Base-by-base conservation (phyloP, 2,329 filamentous ascomycete genomes). In the Colletotrichum magnum region DNA sequence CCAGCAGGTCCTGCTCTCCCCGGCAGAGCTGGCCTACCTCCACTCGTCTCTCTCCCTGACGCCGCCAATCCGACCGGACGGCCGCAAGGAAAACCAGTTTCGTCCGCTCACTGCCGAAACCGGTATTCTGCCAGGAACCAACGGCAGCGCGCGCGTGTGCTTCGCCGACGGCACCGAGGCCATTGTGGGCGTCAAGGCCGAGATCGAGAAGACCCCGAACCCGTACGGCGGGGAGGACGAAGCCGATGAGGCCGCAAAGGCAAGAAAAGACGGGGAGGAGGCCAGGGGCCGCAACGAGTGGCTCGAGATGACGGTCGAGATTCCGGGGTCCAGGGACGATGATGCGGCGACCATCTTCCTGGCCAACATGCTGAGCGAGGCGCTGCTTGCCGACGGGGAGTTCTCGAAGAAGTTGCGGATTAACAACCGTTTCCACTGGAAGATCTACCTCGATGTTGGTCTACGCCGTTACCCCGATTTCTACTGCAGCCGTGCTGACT, bases 131-230 rank as follows among this genome's bases (percentile, higher is more conserved):
- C 95, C 96, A 0, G 91, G 92, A 54, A 92, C 95, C 16, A 97
- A 98, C 77, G 96, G 96, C 70, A 97, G 93, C 80, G 95, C 96
- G 69, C 90, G 97, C 41, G 92, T 99, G 54, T 97, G 95, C 73
- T 97, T 98, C 78, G 91, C 94, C 4, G 96, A 99, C 79, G 96
- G 96, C 58, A 97, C 94, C 1, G 96, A 99, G 81, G 96, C 96
- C 6, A 92, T 99, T 70, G 96, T 98, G 6, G 96, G 96, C 53
- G 92, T 98, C 70, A 99, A 98, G 83, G 94, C 94, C 0, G 95
- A 98, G 82, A 93, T 98, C 4, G 94, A 97, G 80, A 91, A 89
- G 83, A 94, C 92, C 54, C 73, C 68, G 15, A 69, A 74, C 58
- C 70, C 74, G 67, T 53, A 70, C 43, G 71, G 74, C 18, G 72